Evolutionary conservation across 805 yeast species (phyloP).

Genomic region (Candida chauliodis): DNA sequence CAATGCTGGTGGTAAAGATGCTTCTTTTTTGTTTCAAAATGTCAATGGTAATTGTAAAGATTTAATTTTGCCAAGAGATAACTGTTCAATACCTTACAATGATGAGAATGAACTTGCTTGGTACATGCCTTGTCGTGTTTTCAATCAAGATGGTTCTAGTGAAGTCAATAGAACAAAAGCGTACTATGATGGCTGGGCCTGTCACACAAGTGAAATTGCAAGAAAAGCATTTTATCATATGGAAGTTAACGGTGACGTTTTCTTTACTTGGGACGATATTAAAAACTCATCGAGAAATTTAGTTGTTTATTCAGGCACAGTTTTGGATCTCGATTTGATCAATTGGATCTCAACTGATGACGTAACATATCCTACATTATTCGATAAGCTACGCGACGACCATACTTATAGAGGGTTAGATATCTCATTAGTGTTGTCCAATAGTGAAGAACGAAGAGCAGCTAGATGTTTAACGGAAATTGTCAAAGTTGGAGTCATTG

Average conservation of each 20-base stretch:
- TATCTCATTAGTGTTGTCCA: constrained; percentile 67
- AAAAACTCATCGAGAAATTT: constrained; percentile 65
- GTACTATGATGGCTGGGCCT: constrained; percentile 82
- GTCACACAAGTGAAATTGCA: constrained; percentile 75
- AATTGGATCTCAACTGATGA: constrained; percentile 73
- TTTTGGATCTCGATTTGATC: constrained; percentile 73
- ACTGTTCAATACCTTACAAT: constrained; percentile 65
- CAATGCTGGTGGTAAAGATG: constrained; percentile 86
- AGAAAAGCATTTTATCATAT: constrained; percentile 64
- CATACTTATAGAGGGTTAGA: constrained; percentile 69
- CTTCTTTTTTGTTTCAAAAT: constrained; percentile 80
- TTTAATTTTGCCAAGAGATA: constrained; percentile 64
- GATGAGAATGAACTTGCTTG: constrained; percentile 68
- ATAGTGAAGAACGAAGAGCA: constrained; percentile 60
- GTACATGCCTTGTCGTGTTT: constrained; percentile 91
- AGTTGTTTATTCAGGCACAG: constrained; percentile 86
- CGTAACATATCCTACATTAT: constrained; percentile 67
- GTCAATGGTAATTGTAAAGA: constrained; percentile 88
- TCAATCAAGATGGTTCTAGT: constrained; percentile 68
- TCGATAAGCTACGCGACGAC: constrained; percentile 58
- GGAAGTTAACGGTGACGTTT: constrained; percentile 67
- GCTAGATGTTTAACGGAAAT: constrained; percentile 85
- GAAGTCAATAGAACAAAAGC: constrained; percentile 58
- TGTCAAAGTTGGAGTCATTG: constrained; percentile 83
- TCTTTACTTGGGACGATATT: constrained; percentile 87